phyloP scores from a whole-genome alignment of 495 filamentous ascomycete genomes.

The Platismatia glauca region DNA sequence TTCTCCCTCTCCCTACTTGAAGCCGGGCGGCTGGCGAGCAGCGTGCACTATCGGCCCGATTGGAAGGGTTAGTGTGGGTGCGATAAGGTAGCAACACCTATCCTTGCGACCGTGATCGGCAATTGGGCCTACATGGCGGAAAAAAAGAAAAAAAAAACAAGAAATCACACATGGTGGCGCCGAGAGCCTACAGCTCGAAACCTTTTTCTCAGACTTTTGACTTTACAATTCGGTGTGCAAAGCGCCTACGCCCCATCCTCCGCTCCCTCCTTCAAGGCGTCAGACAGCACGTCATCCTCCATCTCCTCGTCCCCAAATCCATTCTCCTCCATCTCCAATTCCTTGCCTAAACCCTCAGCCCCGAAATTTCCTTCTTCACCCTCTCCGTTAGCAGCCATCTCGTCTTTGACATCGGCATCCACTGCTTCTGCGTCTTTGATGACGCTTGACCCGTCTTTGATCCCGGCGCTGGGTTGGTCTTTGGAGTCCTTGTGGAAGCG shows the following conservation, averaged over 20 bases:
- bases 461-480: background rate
- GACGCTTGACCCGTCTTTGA: background rate
- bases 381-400: conserved; percentile 1
- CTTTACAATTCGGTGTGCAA: background rate
- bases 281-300: background rate
- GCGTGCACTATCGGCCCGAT: background rate
- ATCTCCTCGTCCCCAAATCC: background rate
- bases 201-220: no score
- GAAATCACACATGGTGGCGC: background rate
- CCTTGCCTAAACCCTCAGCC: background rate
- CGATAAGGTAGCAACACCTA: background rate
- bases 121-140: background rate
- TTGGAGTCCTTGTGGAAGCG: conserved; percentile 13
- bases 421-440: background rate
- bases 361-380: background rate
- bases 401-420: background rate
- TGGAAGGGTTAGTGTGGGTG: background rate
- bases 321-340: background rate
- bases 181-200: background rate
- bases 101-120: background rate
- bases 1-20: background rate
- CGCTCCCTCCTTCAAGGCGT: background rate
- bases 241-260: background rate
- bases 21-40: background rate
- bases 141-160: background rate